These are phyloP conservation scores for Nadsonia fulvescens DNA, from an alignment of 805 yeast species.

Conservation along the genomic window DNA sequence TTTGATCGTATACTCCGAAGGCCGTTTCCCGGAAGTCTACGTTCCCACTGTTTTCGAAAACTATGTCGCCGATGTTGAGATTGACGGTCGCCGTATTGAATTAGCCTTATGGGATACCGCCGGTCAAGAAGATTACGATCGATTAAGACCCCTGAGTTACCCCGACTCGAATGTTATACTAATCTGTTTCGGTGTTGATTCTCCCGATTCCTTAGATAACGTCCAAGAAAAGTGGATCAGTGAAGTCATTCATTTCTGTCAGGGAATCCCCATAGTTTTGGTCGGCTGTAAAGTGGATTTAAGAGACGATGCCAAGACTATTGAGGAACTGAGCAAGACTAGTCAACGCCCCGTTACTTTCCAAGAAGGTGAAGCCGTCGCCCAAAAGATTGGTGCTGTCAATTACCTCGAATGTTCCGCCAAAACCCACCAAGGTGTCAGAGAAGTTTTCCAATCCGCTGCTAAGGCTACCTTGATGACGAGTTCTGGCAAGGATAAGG, in stretches of 20 bases:
- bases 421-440: constrained; percentile 76
- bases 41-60: constrained; percentile 95
- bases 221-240: constrained; percentile 94
- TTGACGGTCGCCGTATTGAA: constrained; percentile 81
- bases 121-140: constrained; percentile 94
- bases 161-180: constrained; percentile 86
- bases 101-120: constrained; percentile 97
- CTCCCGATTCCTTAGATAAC: constrained; percentile 83
- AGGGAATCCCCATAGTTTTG: constrained; percentile 77
- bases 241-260: constrained; percentile 86
- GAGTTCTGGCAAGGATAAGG: constrained; percentile 25
- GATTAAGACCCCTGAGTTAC: constrained; percentile 77
- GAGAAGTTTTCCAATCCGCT: constrained; percentile 84
- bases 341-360: constrained; percentile 68
- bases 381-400: constrained; percentile 75
- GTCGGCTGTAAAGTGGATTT: constrained; percentile 88
- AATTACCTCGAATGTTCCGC: constrained; percentile 87
- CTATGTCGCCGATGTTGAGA: constrained; percentile 91
- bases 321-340: constrained; percentile 54
- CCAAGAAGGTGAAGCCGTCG: constrained; percentile 73
- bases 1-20: constrained; percentile 67
- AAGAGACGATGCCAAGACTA: constrained; percentile 63
- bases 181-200: constrained; percentile 79
- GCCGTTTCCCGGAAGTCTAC: constrained; percentile 83
- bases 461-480: constrained; percentile 69